These are phyloP conservation scores for Cladosporium sp. DNA, from an alignment of 2,329 filamentous ascomycete genomes.

Conservation along the genomic window DNA sequence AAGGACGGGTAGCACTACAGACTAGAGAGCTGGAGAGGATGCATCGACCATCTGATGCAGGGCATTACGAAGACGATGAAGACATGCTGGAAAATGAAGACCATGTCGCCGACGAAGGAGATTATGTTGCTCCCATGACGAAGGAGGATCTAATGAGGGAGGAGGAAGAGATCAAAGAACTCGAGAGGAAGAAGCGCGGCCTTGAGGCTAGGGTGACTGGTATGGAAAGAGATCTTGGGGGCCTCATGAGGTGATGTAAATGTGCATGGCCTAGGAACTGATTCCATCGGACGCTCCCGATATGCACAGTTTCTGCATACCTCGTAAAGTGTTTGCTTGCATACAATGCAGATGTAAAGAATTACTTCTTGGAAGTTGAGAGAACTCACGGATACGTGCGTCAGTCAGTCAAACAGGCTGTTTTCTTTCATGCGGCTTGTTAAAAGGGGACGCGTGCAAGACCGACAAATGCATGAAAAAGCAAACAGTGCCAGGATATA, in stretches of 20 bases:
- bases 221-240: conserved; percentile 66
- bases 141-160: conserved; percentile 66
- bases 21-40: conserved; percentile 67
- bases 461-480: no score
- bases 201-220: conserved; percentile 62
- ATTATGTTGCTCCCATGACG: conserved; percentile 47
- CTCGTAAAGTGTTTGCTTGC: background rate
- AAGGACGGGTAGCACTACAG: conserved; percentile 74
- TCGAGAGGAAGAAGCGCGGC: conserved; percentile 59
- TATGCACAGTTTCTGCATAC: background rate
- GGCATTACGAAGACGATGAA: conserved; percentile 38
- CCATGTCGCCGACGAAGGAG: conserved; percentile 30
- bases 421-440: no score
- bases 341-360: background rate
- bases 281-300: background rate
- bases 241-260: conserved; percentile 48
- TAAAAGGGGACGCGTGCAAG: no score
- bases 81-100: conserved; percentile 50
- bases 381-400: background rate
- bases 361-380: background rate
- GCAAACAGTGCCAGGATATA: no score
- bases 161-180: conserved; percentile 62
- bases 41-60: conserved; percentile 48
- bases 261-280: background rate
- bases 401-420: background rate